Percentiles rank a stretch among this genome's conserved stretches.
These are phyloP conservation scores for Populus pruinosa DNA, from an alignment of 345 rosid genomes.

Conservation along the genomic window DNA sequence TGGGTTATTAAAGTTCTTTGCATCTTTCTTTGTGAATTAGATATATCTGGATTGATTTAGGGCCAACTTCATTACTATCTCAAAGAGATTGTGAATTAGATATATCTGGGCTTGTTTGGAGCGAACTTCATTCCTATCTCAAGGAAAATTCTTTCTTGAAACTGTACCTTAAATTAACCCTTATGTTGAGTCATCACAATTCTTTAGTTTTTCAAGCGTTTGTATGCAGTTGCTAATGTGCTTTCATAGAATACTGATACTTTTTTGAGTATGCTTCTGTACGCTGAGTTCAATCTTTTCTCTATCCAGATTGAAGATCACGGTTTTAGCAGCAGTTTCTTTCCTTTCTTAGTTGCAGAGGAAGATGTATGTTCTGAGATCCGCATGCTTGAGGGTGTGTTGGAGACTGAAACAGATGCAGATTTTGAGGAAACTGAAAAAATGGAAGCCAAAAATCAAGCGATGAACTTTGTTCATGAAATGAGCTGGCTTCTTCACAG, in stretches of 20 bases:
- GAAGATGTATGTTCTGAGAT: slow-evolving; percentile 83
- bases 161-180: background rate
- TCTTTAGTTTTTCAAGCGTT: background rate
- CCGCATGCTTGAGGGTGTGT: slow-evolving; percentile 60
- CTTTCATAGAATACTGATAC: background rate
- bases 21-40: background rate
- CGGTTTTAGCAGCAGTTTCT: slow-evolving; percentile 80
- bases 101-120: background rate
- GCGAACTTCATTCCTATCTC: background rate
- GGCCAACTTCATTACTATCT: background rate
- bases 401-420: slow-evolving; percentile 61
- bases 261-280: slow-evolving; percentile 1
- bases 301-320: slow-evolving; percentile 82
- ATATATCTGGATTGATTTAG: background rate
- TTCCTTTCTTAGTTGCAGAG: slow-evolving; percentile 92
- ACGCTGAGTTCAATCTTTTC: slow-evolving; percentile 15
- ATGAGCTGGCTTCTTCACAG: slow-evolving; percentile 97
- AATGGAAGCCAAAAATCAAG: slow-evolving; percentile 57
- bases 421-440: slow-evolving; percentile 28
- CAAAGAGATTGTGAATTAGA: background rate
- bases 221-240: background rate
- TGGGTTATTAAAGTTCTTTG: background rate
- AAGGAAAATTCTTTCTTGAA: background rate
- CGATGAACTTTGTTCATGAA: slow-evolving; percentile 90
- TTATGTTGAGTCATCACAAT: background rate